Percentiles rank a stretch among this genome's conserved stretches.
Conservation (phyloP, 768 basidiomycete species). For the Mycena floridula region DNA sequence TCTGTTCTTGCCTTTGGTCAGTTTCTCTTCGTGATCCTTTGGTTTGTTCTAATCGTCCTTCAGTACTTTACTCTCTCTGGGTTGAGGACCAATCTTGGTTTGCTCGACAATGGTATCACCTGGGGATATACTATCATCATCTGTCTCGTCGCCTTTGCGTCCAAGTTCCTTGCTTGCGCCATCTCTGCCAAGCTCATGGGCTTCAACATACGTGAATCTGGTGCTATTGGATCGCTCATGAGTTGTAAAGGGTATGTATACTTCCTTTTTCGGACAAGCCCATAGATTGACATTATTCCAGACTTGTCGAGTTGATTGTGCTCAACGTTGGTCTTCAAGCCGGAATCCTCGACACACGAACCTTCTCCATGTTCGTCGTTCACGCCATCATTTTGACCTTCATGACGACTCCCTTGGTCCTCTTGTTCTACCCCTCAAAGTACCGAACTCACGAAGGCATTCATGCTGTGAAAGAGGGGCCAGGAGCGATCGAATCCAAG, state of each 20-base stretch:
- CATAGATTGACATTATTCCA: slow-evolving; percentile 15
- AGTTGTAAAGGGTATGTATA: slow-evolving; percentile 73
- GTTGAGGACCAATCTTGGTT: slow-evolving; percentile 71
- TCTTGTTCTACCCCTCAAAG: slow-evolving; percentile 68
- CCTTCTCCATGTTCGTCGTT: slow-evolving; percentile 89
- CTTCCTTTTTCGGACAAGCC: neutral
- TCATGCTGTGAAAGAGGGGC: slow-evolving; percentile 10
- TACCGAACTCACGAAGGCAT: slow-evolving; percentile 36
- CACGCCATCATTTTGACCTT: slow-evolving; percentile 73
- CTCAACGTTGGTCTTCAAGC: slow-evolving; percentile 82
- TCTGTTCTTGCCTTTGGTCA: slow-evolving; percentile 69
- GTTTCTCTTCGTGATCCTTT: slow-evolving; percentile 15
- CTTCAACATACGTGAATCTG: slow-evolving; percentile 71
- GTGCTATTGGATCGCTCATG: slow-evolving; percentile 85
- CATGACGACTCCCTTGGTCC: slow-evolving; percentile 78
- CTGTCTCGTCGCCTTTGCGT: slow-evolving; percentile 65
- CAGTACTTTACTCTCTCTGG: slow-evolving; percentile 82
- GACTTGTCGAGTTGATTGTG: slow-evolving; percentile 83
- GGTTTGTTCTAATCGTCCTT: slow-evolving; percentile 1
- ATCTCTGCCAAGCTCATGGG: slow-evolving; percentile 50
- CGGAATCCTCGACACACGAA: slow-evolving; percentile 50
- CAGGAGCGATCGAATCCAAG: slow-evolving; percentile 12
- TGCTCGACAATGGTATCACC: slow-evolving; percentile 65
- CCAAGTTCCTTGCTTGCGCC: slow-evolving; percentile 75
- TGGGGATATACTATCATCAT: slow-evolving; percentile 83